phyloP scores from a whole-genome alignment of 2,329 filamentous ascomycete genomes.

The Nakataea oryzae region DNA sequence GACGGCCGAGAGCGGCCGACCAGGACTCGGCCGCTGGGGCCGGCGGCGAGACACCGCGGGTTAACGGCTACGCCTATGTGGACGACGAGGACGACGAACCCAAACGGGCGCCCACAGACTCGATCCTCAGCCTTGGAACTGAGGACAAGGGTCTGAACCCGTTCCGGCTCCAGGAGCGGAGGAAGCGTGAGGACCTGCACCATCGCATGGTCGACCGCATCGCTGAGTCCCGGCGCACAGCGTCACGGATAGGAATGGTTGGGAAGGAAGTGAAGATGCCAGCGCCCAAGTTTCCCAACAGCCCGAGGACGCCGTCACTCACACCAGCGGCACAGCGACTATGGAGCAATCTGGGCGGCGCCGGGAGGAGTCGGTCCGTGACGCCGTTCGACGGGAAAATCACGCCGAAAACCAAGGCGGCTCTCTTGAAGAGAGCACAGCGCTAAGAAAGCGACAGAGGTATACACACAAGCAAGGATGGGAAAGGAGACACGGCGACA shows the following conservation, averaged over 20 bases:
- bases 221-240: slow-evolving; percentile 58
- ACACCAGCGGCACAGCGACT: slow-evolving; percentile 67
- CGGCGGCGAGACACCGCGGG: slow-evolving; percentile 69
- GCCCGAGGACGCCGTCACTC: slow-evolving; percentile 46
- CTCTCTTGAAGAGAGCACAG: slow-evolving; percentile 1
- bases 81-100: slow-evolving; percentile 61
- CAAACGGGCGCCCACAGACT: slow-evolving; percentile 20
- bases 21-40: slow-evolving; percentile 45
- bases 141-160: slow-evolving; percentile 61
- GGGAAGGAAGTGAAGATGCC: slow-evolving; percentile 49
- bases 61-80: slow-evolving; percentile 92
- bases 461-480: background rate
- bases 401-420: slow-evolving; percentile 1
- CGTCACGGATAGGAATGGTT: slow-evolving; percentile 46
- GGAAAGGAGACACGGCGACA: background rate
- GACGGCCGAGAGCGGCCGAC: slow-evolving; percentile 51
- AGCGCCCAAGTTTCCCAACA: slow-evolving; percentile 61
- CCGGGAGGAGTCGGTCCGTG: slow-evolving; percentile 8
- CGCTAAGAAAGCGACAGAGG: background rate
- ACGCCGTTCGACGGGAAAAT: slow-evolving; percentile 3
- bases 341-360: slow-evolving; percentile 48
- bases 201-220: slow-evolving; percentile 79
- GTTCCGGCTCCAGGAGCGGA: slow-evolving; percentile 67
- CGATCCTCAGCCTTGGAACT: slow-evolving; percentile 43
- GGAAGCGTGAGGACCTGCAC: slow-evolving; percentile 70